phyloP scores from a whole-genome alignment of 176 grass and related monocot genomes.

The Dendrocalamus sinicus region DNA sequence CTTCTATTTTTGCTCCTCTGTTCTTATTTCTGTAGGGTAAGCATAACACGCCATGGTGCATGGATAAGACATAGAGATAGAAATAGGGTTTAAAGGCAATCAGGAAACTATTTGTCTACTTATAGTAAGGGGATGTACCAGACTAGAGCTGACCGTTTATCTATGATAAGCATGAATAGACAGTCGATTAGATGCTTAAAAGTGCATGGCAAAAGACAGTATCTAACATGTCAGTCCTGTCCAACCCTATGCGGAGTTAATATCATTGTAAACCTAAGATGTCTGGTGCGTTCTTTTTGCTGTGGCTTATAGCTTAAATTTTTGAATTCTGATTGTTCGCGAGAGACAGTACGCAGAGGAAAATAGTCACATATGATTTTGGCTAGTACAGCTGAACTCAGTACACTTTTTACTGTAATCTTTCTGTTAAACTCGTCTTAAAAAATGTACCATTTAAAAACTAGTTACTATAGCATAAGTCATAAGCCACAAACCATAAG shows the following conservation, averaged over 20 bases:
- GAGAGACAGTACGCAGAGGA: too few relatives aligned
- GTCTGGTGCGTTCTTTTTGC: too few relatives aligned
- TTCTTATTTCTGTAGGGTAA: conserved; percentile 2
- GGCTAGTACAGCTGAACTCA: too few relatives aligned
- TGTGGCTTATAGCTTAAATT: too few relatives aligned
- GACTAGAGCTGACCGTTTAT: background rate
- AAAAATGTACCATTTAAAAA: too few relatives aligned
- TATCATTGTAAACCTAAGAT: conserved; percentile 6
- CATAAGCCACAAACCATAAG: too few relatives aligned
- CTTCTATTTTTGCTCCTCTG: conserved; percentile 19
- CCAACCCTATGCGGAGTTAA: background rate
- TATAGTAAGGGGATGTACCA: background rate
- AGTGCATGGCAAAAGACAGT: background rate
- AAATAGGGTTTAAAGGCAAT: conserved; percentile 24
- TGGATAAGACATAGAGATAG: background rate
- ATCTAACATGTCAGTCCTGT: background rate
- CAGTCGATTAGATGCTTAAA: background rate
- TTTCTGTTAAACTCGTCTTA: too few relatives aligned
- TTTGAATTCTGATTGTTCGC: too few relatives aligned
- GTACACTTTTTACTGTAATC: too few relatives aligned
- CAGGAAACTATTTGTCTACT: background rate
- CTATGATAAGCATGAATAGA: background rate
- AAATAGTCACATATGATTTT: too few relatives aligned
- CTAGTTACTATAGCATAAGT: too few relatives aligned
- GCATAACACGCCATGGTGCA: background rate